These are phyloP conservation scores for Rosa hybrid DNA, from an alignment of 331 rosid species.

Conservation along the genomic window DNA sequence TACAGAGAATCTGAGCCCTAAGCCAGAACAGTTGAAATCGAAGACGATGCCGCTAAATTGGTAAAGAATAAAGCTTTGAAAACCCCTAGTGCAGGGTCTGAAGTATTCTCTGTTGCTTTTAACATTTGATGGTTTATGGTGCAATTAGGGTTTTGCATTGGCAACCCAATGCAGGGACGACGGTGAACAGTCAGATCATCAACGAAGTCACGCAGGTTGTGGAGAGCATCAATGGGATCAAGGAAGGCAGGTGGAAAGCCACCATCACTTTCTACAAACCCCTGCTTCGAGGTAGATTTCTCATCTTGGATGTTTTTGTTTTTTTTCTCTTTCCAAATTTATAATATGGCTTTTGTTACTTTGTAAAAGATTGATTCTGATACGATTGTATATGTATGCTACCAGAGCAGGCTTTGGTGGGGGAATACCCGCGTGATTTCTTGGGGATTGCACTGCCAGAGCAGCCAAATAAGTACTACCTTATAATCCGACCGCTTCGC, in stretches of 20 bases:
- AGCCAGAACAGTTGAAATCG: background rate
- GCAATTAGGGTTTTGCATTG: conserved; percentile 77
- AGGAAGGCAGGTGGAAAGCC: conserved; percentile 84
- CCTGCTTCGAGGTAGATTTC: conserved; percentile 62
- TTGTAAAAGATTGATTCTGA: background rate
- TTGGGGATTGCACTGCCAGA: conserved; percentile 74
- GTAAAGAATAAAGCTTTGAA: conserved; percentile 12
- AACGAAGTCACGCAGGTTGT: conserved; percentile 84
- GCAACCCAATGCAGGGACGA: conserved; percentile 78
- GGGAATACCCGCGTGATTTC: conserved; percentile 81
- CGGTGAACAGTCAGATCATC: conserved; percentile 70
- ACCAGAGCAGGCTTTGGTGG: conserved; percentile 13
- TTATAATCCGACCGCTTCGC: conserved; percentile 70
- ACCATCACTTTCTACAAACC: conserved; percentile 85
- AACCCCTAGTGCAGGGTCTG: background rate
- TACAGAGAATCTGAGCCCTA: background rate
- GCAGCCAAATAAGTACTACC: conserved; percentile 78
- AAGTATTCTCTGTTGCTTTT: background rate
- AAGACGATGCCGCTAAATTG: conserved; percentile 46
- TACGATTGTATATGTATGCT: background rate
- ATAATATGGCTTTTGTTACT: background rate
- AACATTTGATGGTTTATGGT: background rate
- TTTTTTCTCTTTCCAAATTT: background rate
- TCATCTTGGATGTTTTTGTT: background rate
- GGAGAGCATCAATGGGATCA: conserved; percentile 77